Base-by-base conservation (phyloP, 2,329 filamentous ascomycete species). In the Grosmannia huntii region DNA sequence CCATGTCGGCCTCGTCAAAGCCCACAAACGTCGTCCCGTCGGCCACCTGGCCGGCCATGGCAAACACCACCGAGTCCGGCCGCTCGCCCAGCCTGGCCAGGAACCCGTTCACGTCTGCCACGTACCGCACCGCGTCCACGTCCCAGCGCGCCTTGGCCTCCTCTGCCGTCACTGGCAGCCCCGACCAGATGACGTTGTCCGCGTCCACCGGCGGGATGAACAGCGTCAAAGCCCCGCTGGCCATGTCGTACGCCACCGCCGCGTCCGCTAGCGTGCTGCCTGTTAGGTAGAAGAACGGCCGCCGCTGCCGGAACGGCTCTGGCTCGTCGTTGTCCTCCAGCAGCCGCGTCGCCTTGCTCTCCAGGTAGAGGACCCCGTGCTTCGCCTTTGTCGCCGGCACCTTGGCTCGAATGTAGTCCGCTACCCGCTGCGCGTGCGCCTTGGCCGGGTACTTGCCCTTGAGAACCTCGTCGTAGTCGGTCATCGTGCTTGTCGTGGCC, bases 251-350 rank as follows among this genome's bases (percentile, higher is more conserved):
- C 59, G 86, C 80, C 60, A 90, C 81, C 68, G 85, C 85, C 66
- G 86, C 86, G 71, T 96, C 90, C 60, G 91, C 81, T 33, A 95
- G 78, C 62, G 84, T 80, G 68, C 77, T 95, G 65, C 94, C 94
- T 27, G 89, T 92, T 51, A 97, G 78, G 72, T 99, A 99, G 81
- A 88, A 96, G 75, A 99, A 99, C 71, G 84, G 89, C 58, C 94
- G 86, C 62, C 91, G 88, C 73, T 96, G 91, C 63, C 89, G 81
- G 71, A 96, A 96, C 27, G 84, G 89, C 66, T 84, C 81, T 9
- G 85, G 79, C 68, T 88, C 84, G 71, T 97, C 94, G 68, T 89
- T 92, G 70, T 99, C 92, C 73, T 97, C 92, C 53, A 89, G 81
- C 71, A 96, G 77, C 68, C 82, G 84, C 62, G 85, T 89, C 70